Percentiles rank a stretch among this genome's conserved stretches.
These are phyloP conservation scores for Cryptococcus sp. DNA, from an alignment of 1,284 basidiomycete genomes.

Conservation along the genomic window DNA sequence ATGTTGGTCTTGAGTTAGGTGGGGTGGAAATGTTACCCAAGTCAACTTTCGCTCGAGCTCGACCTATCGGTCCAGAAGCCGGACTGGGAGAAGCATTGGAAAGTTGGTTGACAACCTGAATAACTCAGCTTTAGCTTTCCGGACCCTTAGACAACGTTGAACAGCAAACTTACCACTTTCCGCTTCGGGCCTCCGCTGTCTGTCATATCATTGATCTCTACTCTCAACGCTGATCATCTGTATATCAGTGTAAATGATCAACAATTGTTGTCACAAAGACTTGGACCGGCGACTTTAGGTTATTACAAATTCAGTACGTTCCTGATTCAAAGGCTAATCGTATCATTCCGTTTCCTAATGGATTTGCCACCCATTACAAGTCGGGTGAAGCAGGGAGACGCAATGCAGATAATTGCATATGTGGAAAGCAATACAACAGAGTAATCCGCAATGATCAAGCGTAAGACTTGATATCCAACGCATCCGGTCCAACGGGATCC, in stretches of 20 bases:
- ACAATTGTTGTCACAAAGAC: too few species aligned
- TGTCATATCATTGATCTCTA: neutral
- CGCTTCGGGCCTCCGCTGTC: neutral
- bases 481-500: conserved; percentile 61
- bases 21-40: conserved; percentile 9
- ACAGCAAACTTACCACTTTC: neutral
- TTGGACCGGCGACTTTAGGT: too few species aligned
- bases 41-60: conserved; percentile 21
- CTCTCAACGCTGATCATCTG: too few species aligned
- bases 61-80: conserved; percentile 2
- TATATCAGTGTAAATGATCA: too few species aligned
- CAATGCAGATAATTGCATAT: too few species aligned
- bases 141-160: neutral
- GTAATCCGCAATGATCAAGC: conserved; percentile 43
- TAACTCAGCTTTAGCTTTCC: neutral
- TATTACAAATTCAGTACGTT: too few species aligned
- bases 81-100: neutral
- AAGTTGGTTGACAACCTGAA: conserved; percentile 1
- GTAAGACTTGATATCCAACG: conserved; percentile 60
- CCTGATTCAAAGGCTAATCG: too few species aligned
- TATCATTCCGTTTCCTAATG: too few species aligned
- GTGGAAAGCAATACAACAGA: too few species aligned
- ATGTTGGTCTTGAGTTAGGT: neutral
- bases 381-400: too few species aligned
- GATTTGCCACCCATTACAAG: too few species aligned